A percentile compares a stretch with the other conserved stretches of the same genome.
Conservation (phyloP, 495 filamentous ascomycete species). For the Penicillium silybi region DNA sequence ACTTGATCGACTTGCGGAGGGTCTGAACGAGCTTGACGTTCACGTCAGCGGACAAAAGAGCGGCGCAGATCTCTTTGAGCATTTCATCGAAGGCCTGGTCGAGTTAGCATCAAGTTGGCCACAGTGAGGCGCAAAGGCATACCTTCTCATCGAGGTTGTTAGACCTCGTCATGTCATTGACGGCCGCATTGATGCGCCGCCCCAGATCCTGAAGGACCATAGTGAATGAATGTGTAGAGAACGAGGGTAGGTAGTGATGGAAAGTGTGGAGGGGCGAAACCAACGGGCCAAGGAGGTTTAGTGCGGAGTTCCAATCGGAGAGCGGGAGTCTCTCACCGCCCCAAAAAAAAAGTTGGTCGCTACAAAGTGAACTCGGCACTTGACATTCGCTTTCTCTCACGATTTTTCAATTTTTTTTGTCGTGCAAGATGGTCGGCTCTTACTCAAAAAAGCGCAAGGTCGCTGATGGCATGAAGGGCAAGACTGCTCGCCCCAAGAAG, state of each 20-base stretch:
- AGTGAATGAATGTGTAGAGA: conserved; percentile 18
- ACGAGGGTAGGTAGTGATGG: conserved; percentile 2
- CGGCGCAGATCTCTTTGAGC: conserved; percentile 94
- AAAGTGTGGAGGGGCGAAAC: conserved; percentile 21
- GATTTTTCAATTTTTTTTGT: conserved; percentile 9
- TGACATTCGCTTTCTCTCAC: conserved; percentile 4
- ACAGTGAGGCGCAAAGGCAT: conserved; percentile 9
- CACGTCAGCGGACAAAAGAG: conserved; percentile 91
- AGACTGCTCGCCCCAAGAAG: conserved; percentile 57
- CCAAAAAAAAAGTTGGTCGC: conserved; percentile 35
- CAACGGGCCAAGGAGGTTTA: conserved; percentile 20
- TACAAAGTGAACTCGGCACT: conserved; percentile 3
- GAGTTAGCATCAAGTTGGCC: conserved; percentile 4
- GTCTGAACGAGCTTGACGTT: conserved; percentile 91
- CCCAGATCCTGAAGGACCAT: conserved; percentile 99
- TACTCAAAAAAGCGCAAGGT: conserved; percentile 57
- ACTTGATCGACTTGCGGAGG: conserved; percentile 89
- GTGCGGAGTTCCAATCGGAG: conserved; percentile 39
- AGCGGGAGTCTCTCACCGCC: conserved; percentile 25
- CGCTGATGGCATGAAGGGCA: conserved; percentile 53
- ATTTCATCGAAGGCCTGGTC: conserved; percentile 89
- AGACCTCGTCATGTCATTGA: conserved; percentile 88
- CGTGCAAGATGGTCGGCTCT: conserved; percentile 36
- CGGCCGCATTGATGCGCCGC: conserved; percentile 94
- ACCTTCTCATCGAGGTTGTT: conserved; percentile 96